Evolutionary conservation across 208 protist species (phyloP).

Genomic region (Wallacemonas sp.): DNA sequence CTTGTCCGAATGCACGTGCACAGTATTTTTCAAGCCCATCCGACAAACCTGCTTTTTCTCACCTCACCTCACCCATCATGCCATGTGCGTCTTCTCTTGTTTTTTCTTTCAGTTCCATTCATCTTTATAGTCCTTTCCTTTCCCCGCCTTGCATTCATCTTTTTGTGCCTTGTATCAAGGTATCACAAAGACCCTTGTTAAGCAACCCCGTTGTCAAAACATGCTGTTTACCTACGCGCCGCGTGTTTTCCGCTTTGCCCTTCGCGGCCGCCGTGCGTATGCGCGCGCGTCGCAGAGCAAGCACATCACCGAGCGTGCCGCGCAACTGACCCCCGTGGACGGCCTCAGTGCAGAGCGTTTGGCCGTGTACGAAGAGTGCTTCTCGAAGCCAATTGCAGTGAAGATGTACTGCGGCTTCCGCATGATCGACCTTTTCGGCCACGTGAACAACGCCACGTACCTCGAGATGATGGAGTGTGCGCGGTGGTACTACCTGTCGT

Average conservation of each 20-base stretch:
- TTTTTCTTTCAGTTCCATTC: not conserved
- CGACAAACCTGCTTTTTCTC: too few species aligned
- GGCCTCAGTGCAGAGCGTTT: not conserved
- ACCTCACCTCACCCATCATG: not conserved
- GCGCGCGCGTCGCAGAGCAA: not conserved
- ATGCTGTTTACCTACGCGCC: constrained; percentile 17
- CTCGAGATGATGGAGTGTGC: constrained; percentile 68
- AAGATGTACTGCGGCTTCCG: constrained; percentile 48
- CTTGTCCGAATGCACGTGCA: too few species aligned
- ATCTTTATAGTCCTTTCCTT: not conserved
- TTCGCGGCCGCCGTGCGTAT: constrained; percentile 5
- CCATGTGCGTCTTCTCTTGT: not conserved
- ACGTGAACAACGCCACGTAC: constrained; percentile 76
- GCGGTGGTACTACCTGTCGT: constrained; percentile 44
- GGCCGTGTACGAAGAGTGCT: constrained; percentile 15
- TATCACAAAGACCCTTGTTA: not conserved
- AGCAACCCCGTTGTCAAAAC: too few species aligned
- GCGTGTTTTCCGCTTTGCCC: constrained; percentile 16
- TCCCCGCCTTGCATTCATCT: not conserved
- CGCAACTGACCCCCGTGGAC: not conserved
- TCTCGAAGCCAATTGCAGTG: constrained; percentile 16
- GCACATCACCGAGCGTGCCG: constrained; percentile 1
- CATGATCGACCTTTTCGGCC: constrained; percentile 54
- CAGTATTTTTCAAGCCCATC: too few species aligned
- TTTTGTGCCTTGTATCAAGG: not conserved